These are phyloP conservation scores for Lachnellula suecica DNA, from an alignment of 2,329 filamentous ascomycete species.

Conservation along the genomic window DNA sequence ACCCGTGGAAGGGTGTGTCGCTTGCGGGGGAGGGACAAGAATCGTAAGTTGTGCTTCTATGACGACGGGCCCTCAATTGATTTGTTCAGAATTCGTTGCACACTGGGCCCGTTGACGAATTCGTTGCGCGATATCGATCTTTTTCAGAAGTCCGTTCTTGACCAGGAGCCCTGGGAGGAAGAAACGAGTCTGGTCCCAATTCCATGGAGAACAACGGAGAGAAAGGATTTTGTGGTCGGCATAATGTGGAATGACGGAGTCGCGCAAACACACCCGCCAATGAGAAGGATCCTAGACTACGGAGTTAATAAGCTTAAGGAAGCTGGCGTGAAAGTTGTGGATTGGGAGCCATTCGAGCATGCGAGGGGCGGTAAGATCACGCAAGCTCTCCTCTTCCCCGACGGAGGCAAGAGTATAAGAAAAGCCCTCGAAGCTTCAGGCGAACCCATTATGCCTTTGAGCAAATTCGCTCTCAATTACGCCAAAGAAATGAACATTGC, in stretches of 20 bases:
- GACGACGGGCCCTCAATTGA: too few species aligned
- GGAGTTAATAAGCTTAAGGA: slow-evolving; percentile 28
- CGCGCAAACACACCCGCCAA: slow-evolving; percentile 34
- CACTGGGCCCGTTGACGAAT: slow-evolving; percentile 30
- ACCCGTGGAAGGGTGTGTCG: slow-evolving; percentile 32
- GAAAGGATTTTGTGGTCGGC: slow-evolving; percentile 33
- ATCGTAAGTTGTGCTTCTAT: slow-evolving; percentile 32
- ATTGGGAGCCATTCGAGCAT: slow-evolving; percentile 43
- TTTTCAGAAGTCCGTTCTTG: slow-evolving; percentile 33
- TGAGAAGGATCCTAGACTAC: slow-evolving; percentile 31
- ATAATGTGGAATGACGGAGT: slow-evolving; percentile 35
- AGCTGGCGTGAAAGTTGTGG: slow-evolving; percentile 39
- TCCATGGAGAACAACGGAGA: slow-evolving; percentile 30
- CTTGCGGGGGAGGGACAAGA: slow-evolving; percentile 35
- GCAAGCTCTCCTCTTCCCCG: slow-evolving; percentile 9
- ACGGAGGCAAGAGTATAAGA: slow-evolving; percentile 6
- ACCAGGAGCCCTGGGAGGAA: slow-evolving; percentile 32
- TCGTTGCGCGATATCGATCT: slow-evolving; percentile 32
- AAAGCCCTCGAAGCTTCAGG: slow-evolving; percentile 11
- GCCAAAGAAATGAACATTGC: slow-evolving; percentile 2
- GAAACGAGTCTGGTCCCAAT: slow-evolving; percentile 36
- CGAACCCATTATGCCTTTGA: slow-evolving; percentile 17
- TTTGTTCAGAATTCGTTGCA: too few species aligned
- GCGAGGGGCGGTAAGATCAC: slow-evolving; percentile 35
- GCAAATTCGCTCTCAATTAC: slow-evolving; percentile 4